A percentile compares a stretch with the other conserved stretches of the same genome.
phyloP scores from a whole-genome alignment of 2,329 filamentous ascomycete species.

The Cladosporium sp. region DNA sequence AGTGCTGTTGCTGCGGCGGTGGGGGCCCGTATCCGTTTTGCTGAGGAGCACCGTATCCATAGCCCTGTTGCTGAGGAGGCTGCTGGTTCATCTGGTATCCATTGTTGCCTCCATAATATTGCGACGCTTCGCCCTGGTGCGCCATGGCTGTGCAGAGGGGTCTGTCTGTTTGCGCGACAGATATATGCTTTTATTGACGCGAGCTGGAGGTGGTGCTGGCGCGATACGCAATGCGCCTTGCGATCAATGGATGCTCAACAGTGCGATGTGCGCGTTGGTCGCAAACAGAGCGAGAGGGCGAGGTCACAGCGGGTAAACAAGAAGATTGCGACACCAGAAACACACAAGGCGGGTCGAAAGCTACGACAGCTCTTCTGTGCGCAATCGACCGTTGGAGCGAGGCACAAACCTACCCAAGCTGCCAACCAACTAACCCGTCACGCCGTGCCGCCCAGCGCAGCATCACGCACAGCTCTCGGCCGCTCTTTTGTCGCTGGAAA shows the following conservation, averaged over 20 bases:
- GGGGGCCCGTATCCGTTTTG: conserved; percentile 6
- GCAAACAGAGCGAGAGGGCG: not conserved
- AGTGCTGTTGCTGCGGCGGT: conserved; percentile 21
- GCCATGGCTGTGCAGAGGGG: conserved; percentile 20
- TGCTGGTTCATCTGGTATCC: conserved; percentile 27
- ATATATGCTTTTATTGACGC: not conserved
- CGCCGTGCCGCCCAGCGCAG: not conserved
- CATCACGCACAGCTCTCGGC: conserved; percentile 1
- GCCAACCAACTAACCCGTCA: not conserved
- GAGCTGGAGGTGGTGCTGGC: not conserved
- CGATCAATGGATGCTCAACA: not conserved
- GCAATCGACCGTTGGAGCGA: not conserved
- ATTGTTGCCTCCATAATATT: conserved; percentile 37
- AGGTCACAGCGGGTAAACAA: conserved; percentile 3
- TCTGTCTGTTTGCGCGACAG: not conserved
- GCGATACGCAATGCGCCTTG: not conserved
- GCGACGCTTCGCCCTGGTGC: conserved; percentile 36
- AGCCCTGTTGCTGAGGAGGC: conserved; percentile 34
- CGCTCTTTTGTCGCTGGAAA: not conserved
- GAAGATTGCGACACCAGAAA: not conserved
- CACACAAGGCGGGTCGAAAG: not conserved
- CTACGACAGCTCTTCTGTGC: conserved; percentile 2
- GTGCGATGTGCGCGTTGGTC: not conserved
- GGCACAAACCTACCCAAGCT: conserved; percentile 7
- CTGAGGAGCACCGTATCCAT: conserved; percentile 24